Evolutionary conservation across 768 basidiomycete genomes (phyloP).

Genomic region (Pisolithus microcarpus): DNA sequence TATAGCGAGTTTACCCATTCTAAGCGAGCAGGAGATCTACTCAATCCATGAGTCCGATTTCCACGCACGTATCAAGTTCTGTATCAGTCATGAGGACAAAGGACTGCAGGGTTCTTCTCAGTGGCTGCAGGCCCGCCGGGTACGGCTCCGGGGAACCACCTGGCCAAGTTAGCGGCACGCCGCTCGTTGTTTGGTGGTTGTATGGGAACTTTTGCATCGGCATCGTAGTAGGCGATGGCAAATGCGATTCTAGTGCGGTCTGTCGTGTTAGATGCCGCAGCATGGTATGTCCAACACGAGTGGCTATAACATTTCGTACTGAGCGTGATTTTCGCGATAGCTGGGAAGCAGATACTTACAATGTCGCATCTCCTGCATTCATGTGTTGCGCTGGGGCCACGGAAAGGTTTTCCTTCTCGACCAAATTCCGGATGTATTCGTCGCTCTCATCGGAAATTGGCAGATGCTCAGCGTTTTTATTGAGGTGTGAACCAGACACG

Average conservation of each 20-base stretch:
- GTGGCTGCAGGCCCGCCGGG: slow-evolving; percentile 1
- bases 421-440: not conserved
- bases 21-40: no score
- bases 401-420: slow-evolving; percentile 1
- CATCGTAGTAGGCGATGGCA: slow-evolving; percentile 1
- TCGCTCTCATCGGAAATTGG: slow-evolving; percentile 2
- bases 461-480: not conserved
- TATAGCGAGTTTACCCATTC: no score
- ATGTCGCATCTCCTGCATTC: not conserved
- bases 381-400: slow-evolving; percentile 2
- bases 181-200: not conserved
- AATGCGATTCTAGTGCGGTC: not conserved
- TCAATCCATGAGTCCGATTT: no score
- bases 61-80: no score
- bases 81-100: not conserved
- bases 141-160: slow-evolving; percentile 4
- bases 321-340: not conserved
- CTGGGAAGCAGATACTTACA: not conserved
- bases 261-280: slow-evolving; percentile 1
- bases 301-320: not conserved
- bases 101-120: slow-evolving; percentile 1
- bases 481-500: slow-evolving; percentile 3
- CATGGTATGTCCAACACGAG: slow-evolving; percentile 7
- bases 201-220: slow-evolving; percentile 1
- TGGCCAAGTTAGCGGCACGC: slow-evolving; percentile 4